Conservation (phyloP, 179 eudicot species). For the Heliamphora pulchella region DNA sequence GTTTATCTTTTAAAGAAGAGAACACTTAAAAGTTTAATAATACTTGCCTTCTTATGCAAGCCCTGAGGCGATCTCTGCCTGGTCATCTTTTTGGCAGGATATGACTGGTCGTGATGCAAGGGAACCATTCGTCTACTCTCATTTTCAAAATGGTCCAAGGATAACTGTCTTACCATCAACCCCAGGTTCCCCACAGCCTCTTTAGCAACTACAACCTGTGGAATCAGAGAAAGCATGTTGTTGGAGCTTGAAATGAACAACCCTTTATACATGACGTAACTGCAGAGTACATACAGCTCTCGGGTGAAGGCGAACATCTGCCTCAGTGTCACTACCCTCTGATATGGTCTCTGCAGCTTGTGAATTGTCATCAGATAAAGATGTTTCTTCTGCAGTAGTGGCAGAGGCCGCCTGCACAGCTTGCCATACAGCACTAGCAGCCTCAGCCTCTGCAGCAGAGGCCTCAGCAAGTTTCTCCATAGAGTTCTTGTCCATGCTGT, state of each 20-base stretch:
- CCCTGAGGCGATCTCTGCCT: slow-evolving; percentile 89
- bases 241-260: slow-evolving; percentile 10
- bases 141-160: slow-evolving; percentile 95
- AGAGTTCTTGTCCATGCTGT: slow-evolving; percentile 52
- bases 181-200: slow-evolving; percentile 86
- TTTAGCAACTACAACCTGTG: slow-evolving; percentile 94
- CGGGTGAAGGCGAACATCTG: slow-evolving; percentile 87
- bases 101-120: slow-evolving; percentile 46
- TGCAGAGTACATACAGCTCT: slow-evolving; percentile 70
- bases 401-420: slow-evolving; percentile 78
- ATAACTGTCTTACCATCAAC: slow-evolving; percentile 90
- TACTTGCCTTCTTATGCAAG: slow-evolving; percentile 85
- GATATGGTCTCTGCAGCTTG: slow-evolving; percentile 50
- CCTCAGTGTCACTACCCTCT: slow-evolving; percentile 60
- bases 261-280: not conserved
- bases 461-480: slow-evolving; percentile 77
- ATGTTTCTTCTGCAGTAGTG: slow-evolving; percentile 46
- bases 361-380: slow-evolving; percentile 52
- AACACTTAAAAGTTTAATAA: not conserved
- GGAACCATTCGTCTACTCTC: slow-evolving; percentile 97
- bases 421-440: slow-evolving; percentile 91
- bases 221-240: slow-evolving; percentile 12
- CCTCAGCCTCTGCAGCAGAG: slow-evolving; percentile 93
- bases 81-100: slow-evolving; percentile 50
- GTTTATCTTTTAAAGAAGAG: not conserved